Conservation (phyloP, 2,329 filamentous ascomycete species). For the Aspergillus fructus region DNA sequence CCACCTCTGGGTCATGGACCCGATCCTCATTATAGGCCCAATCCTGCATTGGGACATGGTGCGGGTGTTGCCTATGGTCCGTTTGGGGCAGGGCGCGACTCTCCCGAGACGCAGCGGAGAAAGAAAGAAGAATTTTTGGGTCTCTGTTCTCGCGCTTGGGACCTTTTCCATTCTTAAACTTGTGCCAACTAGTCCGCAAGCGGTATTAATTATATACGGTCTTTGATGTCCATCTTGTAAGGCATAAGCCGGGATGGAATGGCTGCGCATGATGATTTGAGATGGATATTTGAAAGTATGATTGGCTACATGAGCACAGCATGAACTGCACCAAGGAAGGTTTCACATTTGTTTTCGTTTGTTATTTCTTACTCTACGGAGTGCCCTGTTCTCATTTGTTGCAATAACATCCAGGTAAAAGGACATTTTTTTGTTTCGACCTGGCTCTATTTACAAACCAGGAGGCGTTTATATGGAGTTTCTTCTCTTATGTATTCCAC, state of each 20-base stretch:
- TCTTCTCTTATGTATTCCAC: slow-evolving; percentile 4
- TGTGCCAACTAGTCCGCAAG: neutral
- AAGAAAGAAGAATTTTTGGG: slow-evolving; percentile 93
- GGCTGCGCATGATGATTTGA: slow-evolving; percentile 6
- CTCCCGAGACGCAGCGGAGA: slow-evolving; percentile 74
- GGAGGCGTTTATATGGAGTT: slow-evolving; percentile 13
- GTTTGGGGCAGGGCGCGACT: slow-evolving; percentile 79
- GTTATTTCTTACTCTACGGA: slow-evolving; percentile 8
- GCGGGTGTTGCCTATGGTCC: slow-evolving; percentile 56
- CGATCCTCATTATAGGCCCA: slow-evolving; percentile 43
- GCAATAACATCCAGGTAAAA: slow-evolving; percentile 5
- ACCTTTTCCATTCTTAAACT: slow-evolving; percentile 85
- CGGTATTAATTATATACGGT: neutral
- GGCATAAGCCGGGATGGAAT: neutral
- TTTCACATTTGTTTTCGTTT: slow-evolving; percentile 4
- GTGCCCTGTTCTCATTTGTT: neutral
- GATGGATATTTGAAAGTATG: slow-evolving; percentile 22
- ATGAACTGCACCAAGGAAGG: slow-evolving; percentile 14
- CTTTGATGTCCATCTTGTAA: neutral
- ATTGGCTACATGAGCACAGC: slow-evolving; percentile 22
- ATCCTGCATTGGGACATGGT: slow-evolving; percentile 31
- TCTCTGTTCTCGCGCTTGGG: slow-evolving; percentile 88
- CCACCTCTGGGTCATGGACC: slow-evolving; percentile 79
- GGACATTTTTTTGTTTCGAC: slow-evolving; percentile 3
- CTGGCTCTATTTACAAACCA: neutral